Base-by-base conservation (phyloP, 495 filamentous ascomycete species). In the Bryoglossum gracile region DNA sequence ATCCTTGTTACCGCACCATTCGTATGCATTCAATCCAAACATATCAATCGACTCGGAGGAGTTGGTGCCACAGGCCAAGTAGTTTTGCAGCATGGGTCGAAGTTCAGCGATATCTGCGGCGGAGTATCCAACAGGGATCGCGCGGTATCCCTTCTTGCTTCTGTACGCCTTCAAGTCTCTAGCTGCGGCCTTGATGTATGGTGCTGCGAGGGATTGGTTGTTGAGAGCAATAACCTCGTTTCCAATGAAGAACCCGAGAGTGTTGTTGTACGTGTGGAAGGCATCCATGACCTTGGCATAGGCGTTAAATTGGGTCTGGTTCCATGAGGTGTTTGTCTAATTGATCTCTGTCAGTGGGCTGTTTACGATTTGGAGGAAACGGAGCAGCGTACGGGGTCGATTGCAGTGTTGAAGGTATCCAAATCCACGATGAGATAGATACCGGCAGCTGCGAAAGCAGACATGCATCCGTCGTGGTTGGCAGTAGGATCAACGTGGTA, bases 81-180 rank as follows among this genome's bases (percentile, higher is more conserved):
- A 95, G 60, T 95, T 82, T 65, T 95, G 89, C 1, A 95, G 71
- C 80, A 84, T 87, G 26, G 89, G 88, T 16, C 89, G 81, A 34
- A 92, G 77, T 35, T 78, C 71, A 2, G 85, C 69, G 53, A 94
- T 90, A 62, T 95, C 89, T 25, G 88, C 86, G n/a, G 87, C 88
- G 6, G 87, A 88, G 67, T 95, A 95, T 34, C 89, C 89, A 43
- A 95, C 70, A 5, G 89, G 88, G 43, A 95, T 85, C 23, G 82
- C 67, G 46, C 89, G 84, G 66, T 92, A 90, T n/a, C 74, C 72
- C 67, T 91, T 86, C 43, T 69, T 64, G 57, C 88, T 73, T 39
- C 87, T 76, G 65, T 94, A 87, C 0, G 81, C 78, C 72, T 92
- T 94, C 66, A 91, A 70, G 58, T 95, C 88, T 33, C 83, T 76